Conservation (phyloP, 441 rosid species). For the Populus hybrid region DNA sequence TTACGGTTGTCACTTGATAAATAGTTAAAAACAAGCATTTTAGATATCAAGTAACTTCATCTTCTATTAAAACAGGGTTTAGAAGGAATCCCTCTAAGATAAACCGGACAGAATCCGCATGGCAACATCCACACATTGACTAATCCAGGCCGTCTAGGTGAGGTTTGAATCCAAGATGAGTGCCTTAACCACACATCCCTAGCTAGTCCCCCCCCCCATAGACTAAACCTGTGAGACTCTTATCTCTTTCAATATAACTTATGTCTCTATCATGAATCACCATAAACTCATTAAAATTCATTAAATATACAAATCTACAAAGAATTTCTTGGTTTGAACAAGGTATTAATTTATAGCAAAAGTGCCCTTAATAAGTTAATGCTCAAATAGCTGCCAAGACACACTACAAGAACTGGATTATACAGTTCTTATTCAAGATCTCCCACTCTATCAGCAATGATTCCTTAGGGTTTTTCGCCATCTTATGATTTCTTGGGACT, state of each 20-base stretch:
- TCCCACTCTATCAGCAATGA: background rate
- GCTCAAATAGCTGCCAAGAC: background rate
- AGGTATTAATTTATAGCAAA: background rate
- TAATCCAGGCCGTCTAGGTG: no score
- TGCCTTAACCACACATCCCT: background rate
- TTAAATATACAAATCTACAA: background rate
- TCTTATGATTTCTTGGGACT: background rate
- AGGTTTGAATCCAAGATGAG: no score
- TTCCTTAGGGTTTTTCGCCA: background rate
- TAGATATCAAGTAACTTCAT: background rate
- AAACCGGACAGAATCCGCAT: no score
- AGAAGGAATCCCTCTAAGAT: background rate
- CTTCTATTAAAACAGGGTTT: background rate
- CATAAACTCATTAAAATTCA: background rate
- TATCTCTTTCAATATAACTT: background rate
- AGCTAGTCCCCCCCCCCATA: background rate
- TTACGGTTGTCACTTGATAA: background rate
- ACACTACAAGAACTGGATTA: background rate
- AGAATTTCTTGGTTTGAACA: background rate
- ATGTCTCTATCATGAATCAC: background rate
- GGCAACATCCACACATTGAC: no score
- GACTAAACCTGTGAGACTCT: background rate
- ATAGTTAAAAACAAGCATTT: background rate
- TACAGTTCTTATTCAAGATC: background rate
- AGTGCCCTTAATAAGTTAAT: background rate